Base-by-base conservation (phyloP, 2,329 filamentous ascomycete species). In the Hysterium pulicare region DNA sequence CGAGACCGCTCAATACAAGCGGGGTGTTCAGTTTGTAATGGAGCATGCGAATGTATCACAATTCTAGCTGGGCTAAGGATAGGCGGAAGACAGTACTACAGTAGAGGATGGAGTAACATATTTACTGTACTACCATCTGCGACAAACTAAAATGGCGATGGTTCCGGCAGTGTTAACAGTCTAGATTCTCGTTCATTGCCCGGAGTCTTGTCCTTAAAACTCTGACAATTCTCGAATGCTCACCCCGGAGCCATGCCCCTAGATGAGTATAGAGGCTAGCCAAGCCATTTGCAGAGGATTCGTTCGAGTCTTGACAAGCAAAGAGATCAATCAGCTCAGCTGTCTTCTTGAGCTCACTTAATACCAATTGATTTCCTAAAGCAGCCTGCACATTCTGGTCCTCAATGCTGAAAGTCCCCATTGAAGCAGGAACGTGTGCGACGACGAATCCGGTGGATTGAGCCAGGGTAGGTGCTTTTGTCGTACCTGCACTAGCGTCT, bases 361-460 rank as follows among this genome's bases (percentile, higher is more conserved):
- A 35, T 7, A 59, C 39, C 38, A 58, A 33, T 42, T 59, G 55
- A 15, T 55, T 45, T 20, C 42, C 53, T 31, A 59, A 32, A 5
- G 53, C 51, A 5, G 46, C 40, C 30, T 58, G 55, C 11, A 54
- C 48, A 10, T 44, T 39, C 13, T 40, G 42, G 28, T 58, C 56
- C 21, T 59, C 57, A 24, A 57, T 47, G 41, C 40, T 46, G 31
- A 59, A 59, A 9, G 40, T 35, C 5, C 55, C 55, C 20, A 58
- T 47, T 15, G 48, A 45, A 42, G 58, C 53, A 15, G 41, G 45
- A 7, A 46, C 38, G 0, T 51, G 42, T 9, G 47, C 31, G 10
- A 50, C 38, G 13, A 38, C 39, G 4, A 42, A 17, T n/a, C 36
- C 7, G 16, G 33, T 38, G 11, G n/a, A 16, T 19, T 34, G 32